A percentile compares a stretch with the other conserved stretches of the same genome.
Conservation (phyloP, 2,329 filamentous ascomycete species). For the Ceratocystis colombiana region DNA sequence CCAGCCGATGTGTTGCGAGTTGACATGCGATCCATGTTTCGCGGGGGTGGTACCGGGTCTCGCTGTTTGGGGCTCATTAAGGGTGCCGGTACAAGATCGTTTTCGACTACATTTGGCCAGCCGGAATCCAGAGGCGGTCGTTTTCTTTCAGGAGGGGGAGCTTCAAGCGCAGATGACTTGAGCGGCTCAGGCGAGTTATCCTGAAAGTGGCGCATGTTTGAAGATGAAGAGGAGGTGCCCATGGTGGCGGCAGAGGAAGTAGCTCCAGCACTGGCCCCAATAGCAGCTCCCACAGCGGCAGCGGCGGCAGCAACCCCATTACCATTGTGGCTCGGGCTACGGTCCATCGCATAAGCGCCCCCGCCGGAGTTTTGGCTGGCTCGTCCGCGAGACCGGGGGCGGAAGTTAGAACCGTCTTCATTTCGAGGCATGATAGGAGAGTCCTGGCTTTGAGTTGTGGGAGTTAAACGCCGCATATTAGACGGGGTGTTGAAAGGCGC, state of each 20-base stretch:
- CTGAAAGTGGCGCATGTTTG: slow-evolving; percentile 17
- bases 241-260: background rate
- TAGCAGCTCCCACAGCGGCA: slow-evolving; percentile 9
- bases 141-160: slow-evolving; percentile 51
- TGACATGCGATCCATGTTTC: slow-evolving; percentile 42
- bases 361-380: slow-evolving; percentile 33
- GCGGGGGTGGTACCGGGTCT: slow-evolving; percentile 40
- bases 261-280: slow-evolving; percentile 10
- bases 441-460: slow-evolving; percentile 49
- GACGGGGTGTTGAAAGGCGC: slow-evolving; percentile 34
- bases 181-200: slow-evolving; percentile 26
- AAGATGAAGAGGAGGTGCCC: background rate
- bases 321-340: slow-evolving; percentile 26
- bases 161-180: slow-evolving; percentile 31
- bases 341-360: slow-evolving; percentile 26
- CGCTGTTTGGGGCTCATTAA: slow-evolving; percentile 44
- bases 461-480: slow-evolving; percentile 40
- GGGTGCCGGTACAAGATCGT: slow-evolving; percentile 48
- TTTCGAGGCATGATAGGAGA: slow-evolving; percentile 39
- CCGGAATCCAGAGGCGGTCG: slow-evolving; percentile 56
- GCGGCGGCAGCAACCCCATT: slow-evolving; percentile 26
- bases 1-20: slow-evolving; percentile 37
- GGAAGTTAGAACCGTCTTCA: slow-evolving; percentile 43
- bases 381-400: slow-evolving; percentile 46
- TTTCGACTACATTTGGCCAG: slow-evolving; percentile 42